Evolutionary conservation across 768 basidiomycete genomes (phyloP), one percentile per base, ranked within the genome.

Genomic region (Cystobasidium ongulense): DNA sequence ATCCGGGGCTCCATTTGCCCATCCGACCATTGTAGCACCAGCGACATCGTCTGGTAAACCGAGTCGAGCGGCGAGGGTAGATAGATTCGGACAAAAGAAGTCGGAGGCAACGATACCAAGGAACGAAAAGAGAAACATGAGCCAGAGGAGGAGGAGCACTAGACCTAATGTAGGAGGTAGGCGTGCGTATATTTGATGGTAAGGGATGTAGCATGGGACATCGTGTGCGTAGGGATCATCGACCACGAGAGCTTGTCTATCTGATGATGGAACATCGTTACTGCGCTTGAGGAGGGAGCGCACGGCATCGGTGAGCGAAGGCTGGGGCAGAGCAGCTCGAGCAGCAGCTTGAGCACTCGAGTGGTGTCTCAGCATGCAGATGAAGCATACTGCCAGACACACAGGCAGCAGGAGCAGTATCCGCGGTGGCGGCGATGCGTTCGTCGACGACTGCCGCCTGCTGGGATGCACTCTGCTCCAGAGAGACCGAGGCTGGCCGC

Each of bases 1-100:
- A 80, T 97, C 95, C 0, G 95, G 95, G 78, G 91, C 93, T 35
- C 94, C 95, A 80, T 98, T 98, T 46, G 95, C 95, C 80, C 97
- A 94, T 0, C 96, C 96, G 33, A 99, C 85, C 77, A 99, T 90
- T 0, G 96, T 99, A 27, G 98, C 94, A 0, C 96, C 96, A 0
- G 96, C 93, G 75, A 97, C 88, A 68, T 91, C 90, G 80, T 99
- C 93, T 78, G 90, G 90, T 46, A 99, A 82, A 0, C 92, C 90
- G 2, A 99, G 86, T 1, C 90, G 82, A 63, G 88, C 86, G 0
- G 95, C 88, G 36, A 97, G 89, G 0, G 94, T 91, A 31, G 76
- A 77, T 21, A 99, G 85, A 81, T 99, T 98, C 0, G 94, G 94
- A 64, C 90, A 93, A 85, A 98, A 98, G 83, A 97, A 97, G 82